Base-by-base conservation (phyloP, 805 yeast species). In the Priceomyces medius region DNA sequence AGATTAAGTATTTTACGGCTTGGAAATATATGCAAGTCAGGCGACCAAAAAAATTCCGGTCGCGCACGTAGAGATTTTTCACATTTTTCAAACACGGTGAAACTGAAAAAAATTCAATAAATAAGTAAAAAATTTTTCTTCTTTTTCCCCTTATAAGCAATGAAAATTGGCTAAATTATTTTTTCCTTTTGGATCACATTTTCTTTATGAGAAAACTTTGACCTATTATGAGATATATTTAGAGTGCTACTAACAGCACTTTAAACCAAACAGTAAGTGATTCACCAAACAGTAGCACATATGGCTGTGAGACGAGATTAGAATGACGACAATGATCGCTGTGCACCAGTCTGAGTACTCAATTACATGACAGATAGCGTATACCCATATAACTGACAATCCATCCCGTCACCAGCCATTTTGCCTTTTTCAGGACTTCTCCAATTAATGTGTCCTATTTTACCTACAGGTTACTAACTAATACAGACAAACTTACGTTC, bases 261-360 rank as follows among this genome's bases (percentile, higher is more conserved):
- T n/a, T n/a, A 26, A n/a, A 9, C 5, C 10, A 6, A n/a, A 26
- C 29, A 26, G 29, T 26, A 26, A 26, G 29, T 26, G n/a, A 26
- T n/a, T 26, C 24, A 26, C 5, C 29, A 26, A 7, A n/a, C 4
- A 26, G 10, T 14, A 26, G 29, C 29, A 26, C 29, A 26, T 26
- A 4, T 26, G n/a, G n/a, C 14, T n/a, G n/a, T 5, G 29, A 26
- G 29, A 26, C n/a, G 29, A 18, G 23, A 23, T 19, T 35, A 14
- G 37, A 20, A 59, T 64, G 75, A 70, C 53, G 73, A 70, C 73
- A 66, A 64, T 17, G 58, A 63, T 41, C 70, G 75, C 75, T 70
- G 75, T 70, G 75, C 75, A 70, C 75, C 75, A 70, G 74, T 69
- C 75, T 68, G 75, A 70, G 29, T 68, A 65, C 68, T 72, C 68